Percentiles rank a stretch among this genome's conserved stretches.
Evolutionary conservation across 148 eudicot genomes (phyloP).

Genomic region (Camellia lanceoleosa): DNA sequence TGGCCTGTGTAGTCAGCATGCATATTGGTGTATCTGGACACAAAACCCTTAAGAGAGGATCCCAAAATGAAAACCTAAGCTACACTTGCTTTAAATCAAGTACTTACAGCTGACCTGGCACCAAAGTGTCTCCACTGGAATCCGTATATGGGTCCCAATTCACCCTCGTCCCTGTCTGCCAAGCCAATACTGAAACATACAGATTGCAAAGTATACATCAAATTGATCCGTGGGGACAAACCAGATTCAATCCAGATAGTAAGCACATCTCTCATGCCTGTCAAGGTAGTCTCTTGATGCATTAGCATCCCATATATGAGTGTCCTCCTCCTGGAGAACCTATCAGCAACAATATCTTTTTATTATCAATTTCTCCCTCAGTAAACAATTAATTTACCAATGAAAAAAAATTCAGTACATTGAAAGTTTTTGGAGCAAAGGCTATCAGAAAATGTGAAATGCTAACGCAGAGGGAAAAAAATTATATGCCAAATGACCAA

Average conservation of each 20-base stretch:
- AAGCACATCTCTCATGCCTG: slow-evolving; percentile 34
- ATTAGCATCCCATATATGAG: slow-evolving; percentile 88
- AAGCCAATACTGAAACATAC: slow-evolving; percentile 56
- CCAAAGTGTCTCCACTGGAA: slow-evolving; percentile 93
- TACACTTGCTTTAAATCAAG: neutral
- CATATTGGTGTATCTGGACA: slow-evolving; percentile 69
- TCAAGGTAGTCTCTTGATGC: slow-evolving; percentile 81
- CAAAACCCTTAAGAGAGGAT: neutral
- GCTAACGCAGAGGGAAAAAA: neutral
- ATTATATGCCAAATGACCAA: neutral
- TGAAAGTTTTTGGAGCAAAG: neutral
- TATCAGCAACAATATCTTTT: neutral
- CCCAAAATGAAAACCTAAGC: neutral
- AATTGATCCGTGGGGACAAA: neutral
- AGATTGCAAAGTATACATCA: neutral
- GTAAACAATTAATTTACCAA: neutral
- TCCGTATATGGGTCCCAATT: slow-evolving; percentile 79
- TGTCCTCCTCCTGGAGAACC: slow-evolving; percentile 71
- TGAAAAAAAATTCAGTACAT: neutral
- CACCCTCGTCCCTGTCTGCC: slow-evolving; percentile 76
- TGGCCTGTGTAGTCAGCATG: slow-evolving; percentile 77
- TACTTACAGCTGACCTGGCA: slow-evolving; percentile 46
- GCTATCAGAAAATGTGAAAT: neutral
- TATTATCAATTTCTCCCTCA: neutral
- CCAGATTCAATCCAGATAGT: neutral